Evolutionary conservation across 2,329 filamentous ascomycete genomes (phyloP).

Genomic region (Dactylella cylindrospora): DNA sequence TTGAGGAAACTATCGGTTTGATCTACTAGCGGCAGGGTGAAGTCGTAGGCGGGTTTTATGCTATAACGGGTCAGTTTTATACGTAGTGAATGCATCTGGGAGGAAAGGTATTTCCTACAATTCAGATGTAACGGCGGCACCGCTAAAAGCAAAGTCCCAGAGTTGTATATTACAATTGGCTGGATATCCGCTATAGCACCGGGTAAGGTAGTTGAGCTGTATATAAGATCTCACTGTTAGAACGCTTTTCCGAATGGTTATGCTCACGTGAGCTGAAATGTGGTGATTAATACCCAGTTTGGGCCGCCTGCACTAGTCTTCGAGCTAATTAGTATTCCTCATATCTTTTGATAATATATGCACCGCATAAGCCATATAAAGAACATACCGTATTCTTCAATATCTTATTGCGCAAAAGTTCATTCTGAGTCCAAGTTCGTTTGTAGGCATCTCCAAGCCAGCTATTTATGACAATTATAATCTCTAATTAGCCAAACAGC

Average conservation of each 20-base stretch:
- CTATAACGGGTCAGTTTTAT: neutral
- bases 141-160: slow-evolving; percentile 36
- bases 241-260: no score
- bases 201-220: slow-evolving; percentile 31
- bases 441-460: no score
- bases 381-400: no score
- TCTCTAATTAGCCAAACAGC: no score
- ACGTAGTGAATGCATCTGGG: neutral
- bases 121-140: slow-evolving; percentile 18
- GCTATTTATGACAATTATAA: no score
- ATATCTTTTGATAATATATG: no score
- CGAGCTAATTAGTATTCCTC: neutral
- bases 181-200: slow-evolving; percentile 25
- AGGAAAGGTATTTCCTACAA: slow-evolving; percentile 1
- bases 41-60: slow-evolving; percentile 22
- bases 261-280: no score
- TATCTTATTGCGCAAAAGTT: no score
- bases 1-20: slow-evolving; percentile 17
- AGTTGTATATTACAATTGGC: slow-evolving; percentile 18
- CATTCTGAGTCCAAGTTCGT: no score
- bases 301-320: slow-evolving; percentile 35
- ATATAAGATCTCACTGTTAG: neutral
- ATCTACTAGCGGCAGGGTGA: slow-evolving; percentile 18
- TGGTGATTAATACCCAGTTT: slow-evolving; percentile 28
- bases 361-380: no score